A percentile compares a stretch with the other conserved stretches of the same genome.
Evolutionary conservation across 2,329 filamentous ascomycete genomes (phyloP).

Genomic region (Didymella lethalis): DNA sequence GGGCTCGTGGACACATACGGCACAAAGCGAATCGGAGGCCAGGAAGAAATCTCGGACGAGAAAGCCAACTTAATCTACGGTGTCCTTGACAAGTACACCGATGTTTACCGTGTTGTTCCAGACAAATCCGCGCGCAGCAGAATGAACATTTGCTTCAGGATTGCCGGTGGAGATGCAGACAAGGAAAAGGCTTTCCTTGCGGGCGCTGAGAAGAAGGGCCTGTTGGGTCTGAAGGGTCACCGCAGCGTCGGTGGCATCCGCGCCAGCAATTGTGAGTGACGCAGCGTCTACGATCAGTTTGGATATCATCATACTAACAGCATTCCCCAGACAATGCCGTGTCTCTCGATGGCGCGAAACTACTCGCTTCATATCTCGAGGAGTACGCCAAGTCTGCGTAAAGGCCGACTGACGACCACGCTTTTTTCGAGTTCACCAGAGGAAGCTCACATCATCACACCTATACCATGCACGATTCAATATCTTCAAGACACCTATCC

Average conservation of each 20-base stretch:
- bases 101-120: slow-evolving; percentile 80
- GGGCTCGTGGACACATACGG: slow-evolving; percentile 72
- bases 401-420: slow-evolving; percentile 1
- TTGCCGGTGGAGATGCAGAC: slow-evolving; percentile 70
- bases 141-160: slow-evolving; percentile 95
- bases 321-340: slow-evolving; percentile 74
- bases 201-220: slow-evolving; percentile 70
- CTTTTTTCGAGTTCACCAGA: not conserved
- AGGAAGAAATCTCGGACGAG: slow-evolving; percentile 74
- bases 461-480: slow-evolving; percentile 12
- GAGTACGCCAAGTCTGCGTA: slow-evolving; percentile 60
- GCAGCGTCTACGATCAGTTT: not conserved
- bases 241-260: slow-evolving; percentile 86
- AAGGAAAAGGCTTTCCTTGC: slow-evolving; percentile 83
- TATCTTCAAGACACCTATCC: slow-evolving; percentile 4
- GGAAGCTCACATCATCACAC: not conserved
- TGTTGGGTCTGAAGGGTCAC: slow-evolving; percentile 88
- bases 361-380: slow-evolving; percentile 71
- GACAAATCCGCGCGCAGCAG: slow-evolving; percentile 77
- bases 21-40: slow-evolving; percentile 74
- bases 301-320: slow-evolving; percentile 7
- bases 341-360: slow-evolving; percentile 69
- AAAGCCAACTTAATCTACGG: slow-evolving; percentile 82
- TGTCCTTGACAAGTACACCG: slow-evolving; percentile 75
- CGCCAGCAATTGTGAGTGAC: slow-evolving; percentile 72